Conservation (phyloP, 2,329 filamentous ascomycete genomes). For the Tolypocladium tropicale region DNA sequence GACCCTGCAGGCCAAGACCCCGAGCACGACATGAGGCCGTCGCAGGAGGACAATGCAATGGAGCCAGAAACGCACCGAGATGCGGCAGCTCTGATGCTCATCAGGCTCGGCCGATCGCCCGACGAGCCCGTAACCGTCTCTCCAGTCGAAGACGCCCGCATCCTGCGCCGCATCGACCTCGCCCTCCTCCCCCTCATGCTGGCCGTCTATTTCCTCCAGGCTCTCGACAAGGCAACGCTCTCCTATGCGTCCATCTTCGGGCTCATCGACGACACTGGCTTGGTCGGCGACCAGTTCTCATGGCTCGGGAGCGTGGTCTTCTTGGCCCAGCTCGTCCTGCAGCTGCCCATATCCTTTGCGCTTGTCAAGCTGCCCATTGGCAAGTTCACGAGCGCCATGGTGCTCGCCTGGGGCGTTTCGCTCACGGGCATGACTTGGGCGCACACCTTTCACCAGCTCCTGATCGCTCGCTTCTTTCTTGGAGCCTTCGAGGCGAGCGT, state of each 20-base stretch:
- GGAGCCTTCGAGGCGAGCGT: conserved; percentile 43
- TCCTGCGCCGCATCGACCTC: conserved; percentile 28
- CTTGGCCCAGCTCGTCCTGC: conserved; percentile 48
- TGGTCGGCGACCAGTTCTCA: conserved; percentile 46
- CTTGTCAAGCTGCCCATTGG: conserved; percentile 51
- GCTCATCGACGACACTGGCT: conserved; percentile 45
- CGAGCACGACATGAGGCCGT: not conserved
- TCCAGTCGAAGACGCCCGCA: conserved; percentile 21
- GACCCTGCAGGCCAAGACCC: not conserved
- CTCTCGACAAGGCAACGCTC: conserved; percentile 52
- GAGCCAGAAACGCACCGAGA: conserved; percentile 18
- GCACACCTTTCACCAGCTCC: conserved; percentile 35
- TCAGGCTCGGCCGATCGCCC: conserved; percentile 25
- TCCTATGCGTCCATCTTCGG: conserved; percentile 54
- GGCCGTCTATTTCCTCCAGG: conserved; percentile 52
- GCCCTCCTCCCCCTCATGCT: conserved; percentile 37
- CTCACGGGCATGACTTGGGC: conserved; percentile 42
- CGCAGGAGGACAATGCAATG: not conserved
- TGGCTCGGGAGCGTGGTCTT: conserved; percentile 54
- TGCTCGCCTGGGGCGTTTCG: conserved; percentile 44
- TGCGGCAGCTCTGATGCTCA: conserved; percentile 34
- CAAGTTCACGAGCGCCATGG: conserved; percentile 48
- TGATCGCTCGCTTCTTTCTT: conserved; percentile 43
- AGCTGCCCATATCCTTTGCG: conserved; percentile 44
- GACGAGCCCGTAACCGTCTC: conserved; percentile 21